Conservation (phyloP, 2,329 filamentous ascomycete species). For the Teratosphaeria destructans region DNA sequence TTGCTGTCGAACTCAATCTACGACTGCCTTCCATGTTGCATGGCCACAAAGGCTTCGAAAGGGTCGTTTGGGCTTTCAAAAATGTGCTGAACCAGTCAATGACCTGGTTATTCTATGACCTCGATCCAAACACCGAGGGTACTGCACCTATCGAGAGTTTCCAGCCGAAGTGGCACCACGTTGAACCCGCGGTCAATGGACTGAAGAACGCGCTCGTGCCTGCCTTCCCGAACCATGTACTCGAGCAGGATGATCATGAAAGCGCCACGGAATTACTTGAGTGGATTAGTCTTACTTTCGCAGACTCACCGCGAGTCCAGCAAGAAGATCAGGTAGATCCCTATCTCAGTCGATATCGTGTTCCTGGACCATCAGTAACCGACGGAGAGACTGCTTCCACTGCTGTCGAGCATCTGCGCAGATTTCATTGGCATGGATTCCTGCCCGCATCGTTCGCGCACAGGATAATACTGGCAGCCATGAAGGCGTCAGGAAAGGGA, state of each 20-base stretch:
- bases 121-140: conserved; percentile 19
- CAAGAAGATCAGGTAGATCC: conserved; percentile 52
- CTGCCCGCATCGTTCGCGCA: conserved; percentile 27
- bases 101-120: conserved; percentile 70
- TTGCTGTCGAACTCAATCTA: conserved; percentile 68
- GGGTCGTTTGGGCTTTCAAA: conserved; percentile 66
- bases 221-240: conserved; percentile 13
- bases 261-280: conserved; percentile 59
- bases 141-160: conserved; percentile 16
- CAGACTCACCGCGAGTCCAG: conserved; percentile 54
- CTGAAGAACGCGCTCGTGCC: conserved; percentile 23
- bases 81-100: conserved; percentile 60
- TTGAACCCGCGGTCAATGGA: conserved; percentile 16
- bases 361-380: conserved; percentile 30
- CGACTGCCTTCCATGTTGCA: conserved; percentile 64
- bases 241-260: conserved; percentile 44
- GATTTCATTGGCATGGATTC: conserved; percentile 35
- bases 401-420: conserved; percentile 21
- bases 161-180: conserved; percentile 21
- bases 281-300: conserved; percentile 59
- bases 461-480: conserved; percentile 17
- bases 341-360: conserved; percentile 57
- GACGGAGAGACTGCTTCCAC: conserved; percentile 1
- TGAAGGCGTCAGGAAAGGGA: conserved; percentile 15
- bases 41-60: conserved; percentile 73